These are phyloP conservation scores for Scedosporium minutisporum DNA, from an alignment of 2,329 filamentous ascomycete species.

Conservation along the genomic window DNA sequence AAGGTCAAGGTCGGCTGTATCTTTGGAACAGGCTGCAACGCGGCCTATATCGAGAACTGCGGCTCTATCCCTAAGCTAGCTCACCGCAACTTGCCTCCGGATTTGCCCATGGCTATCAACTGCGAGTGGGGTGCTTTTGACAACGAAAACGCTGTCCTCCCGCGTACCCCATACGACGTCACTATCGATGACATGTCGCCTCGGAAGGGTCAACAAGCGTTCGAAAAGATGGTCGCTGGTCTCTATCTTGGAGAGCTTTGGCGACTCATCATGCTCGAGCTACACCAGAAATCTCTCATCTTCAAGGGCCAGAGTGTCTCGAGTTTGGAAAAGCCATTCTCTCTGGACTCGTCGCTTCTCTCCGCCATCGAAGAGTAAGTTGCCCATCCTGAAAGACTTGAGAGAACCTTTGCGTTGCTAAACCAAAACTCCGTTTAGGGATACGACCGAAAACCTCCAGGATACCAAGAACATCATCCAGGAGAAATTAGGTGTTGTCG, in stretches of 20 bases:
- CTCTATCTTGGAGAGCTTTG: constrained; percentile 93
- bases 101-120: constrained; percentile 88
- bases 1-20: constrained; percentile 95
- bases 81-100: constrained; percentile 76
- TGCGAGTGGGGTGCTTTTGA: constrained; percentile 97
- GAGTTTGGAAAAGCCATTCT: constrained; percentile 76
- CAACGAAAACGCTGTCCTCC: constrained; percentile 82
- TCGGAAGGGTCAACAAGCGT: constrained; percentile 85
- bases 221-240: constrained; percentile 97
- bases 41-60: constrained; percentile 92
- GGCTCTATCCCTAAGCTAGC: constrained; percentile 89
- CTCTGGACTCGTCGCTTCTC: constrained; percentile 85
- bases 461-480: constrained; percentile 80
- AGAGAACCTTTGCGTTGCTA: neutral
- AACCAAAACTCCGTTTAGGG: constrained; percentile 37
- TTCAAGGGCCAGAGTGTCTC: constrained; percentile 78
- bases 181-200: constrained; percentile 86
- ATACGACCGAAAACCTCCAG: constrained; percentile 89
- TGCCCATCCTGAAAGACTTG: neutral
- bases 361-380: constrained; percentile 78
- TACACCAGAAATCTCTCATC: constrained; percentile 71
- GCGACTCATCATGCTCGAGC: constrained; percentile 74
- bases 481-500: constrained; percentile 60
- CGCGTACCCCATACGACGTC: constrained; percentile 75
- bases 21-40: constrained; percentile 96